Conservation (phyloP, 2,329 filamentous ascomycete species). For the Clarireedia paspali region DNA sequence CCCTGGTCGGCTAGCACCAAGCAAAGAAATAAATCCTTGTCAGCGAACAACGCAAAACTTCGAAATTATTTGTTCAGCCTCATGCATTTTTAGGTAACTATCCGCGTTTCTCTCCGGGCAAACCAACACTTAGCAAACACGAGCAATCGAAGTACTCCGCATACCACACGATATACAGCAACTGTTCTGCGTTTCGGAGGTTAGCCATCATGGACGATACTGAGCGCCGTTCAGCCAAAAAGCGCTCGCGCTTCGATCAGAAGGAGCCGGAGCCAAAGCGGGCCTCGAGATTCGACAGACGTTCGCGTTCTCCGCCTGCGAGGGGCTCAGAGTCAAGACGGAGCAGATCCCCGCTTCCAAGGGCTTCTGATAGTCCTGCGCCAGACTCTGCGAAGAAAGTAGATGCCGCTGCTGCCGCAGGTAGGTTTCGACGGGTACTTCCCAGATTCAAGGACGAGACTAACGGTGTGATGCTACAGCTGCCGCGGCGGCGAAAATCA, state of each 20-base stretch:
- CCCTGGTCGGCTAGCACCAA: not conserved
- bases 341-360: constrained; percentile 68
- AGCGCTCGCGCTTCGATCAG: constrained; percentile 87
- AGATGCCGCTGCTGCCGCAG: constrained; percentile 72
- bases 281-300: constrained; percentile 78
- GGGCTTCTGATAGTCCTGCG: constrained; percentile 30
- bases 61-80: constrained; percentile 10
- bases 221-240: constrained; percentile 61
- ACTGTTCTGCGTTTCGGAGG: no score
- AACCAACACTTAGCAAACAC: not conserved
- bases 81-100: constrained; percentile 6
- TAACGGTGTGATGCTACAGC: constrained; percentile 39
- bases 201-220: constrained; percentile 60
- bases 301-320: constrained; percentile 71
- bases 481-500: constrained; percentile 83
- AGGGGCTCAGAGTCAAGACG: constrained; percentile 62
- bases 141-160: not conserved
- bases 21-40: constrained; percentile 4
- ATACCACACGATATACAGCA: no score
- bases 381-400: constrained; percentile 35
- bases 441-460: not conserved
- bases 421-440: constrained; percentile 38
- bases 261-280: constrained; percentile 73
- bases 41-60: constrained; percentile 5
- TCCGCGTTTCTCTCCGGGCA: not conserved